These are phyloP conservation scores for Colletotrichum eleusines DNA, from an alignment of 2,329 filamentous ascomycete genomes.

Conservation along the genomic window DNA sequence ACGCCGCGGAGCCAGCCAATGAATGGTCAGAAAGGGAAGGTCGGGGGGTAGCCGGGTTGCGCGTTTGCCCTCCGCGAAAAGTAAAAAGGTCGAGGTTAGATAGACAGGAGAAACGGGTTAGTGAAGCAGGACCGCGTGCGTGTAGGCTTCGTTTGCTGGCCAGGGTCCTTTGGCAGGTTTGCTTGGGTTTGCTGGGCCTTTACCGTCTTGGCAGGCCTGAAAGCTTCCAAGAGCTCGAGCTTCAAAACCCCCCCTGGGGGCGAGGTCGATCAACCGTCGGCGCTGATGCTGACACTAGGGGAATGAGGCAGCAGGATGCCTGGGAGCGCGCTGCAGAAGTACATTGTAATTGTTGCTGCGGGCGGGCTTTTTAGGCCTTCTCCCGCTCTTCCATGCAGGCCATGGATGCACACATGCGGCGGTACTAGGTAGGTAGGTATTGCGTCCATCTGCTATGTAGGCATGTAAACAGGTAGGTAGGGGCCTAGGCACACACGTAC, in stretches of 20 bases:
- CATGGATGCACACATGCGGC: neutral
- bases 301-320: neutral
- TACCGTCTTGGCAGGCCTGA: neutral
- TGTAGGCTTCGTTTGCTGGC: neutral
- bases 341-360: neutral
- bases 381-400: slow-evolving; percentile 17
- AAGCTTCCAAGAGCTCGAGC: neutral
- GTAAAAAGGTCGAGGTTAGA: neutral
- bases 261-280: slow-evolving; percentile 5
- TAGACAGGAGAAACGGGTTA: neutral
- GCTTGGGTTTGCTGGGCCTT: neutral
- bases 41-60: neutral
- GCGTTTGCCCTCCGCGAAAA: neutral
- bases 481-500: too few relatives aligned
- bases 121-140: too few relatives aligned
- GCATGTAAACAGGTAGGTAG: too few relatives aligned
- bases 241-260: neutral
- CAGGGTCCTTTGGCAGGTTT: neutral
- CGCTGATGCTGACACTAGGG: neutral
- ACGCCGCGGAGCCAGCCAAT: neutral
- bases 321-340: slow-evolving; percentile 2
- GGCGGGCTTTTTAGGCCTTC: neutral
- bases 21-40: neutral
- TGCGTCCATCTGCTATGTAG: neutral
- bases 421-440: too few relatives aligned